Conservation (phyloP, 192 early-diverging fungal species). For the Radiomyces spectabilis region DNA sequence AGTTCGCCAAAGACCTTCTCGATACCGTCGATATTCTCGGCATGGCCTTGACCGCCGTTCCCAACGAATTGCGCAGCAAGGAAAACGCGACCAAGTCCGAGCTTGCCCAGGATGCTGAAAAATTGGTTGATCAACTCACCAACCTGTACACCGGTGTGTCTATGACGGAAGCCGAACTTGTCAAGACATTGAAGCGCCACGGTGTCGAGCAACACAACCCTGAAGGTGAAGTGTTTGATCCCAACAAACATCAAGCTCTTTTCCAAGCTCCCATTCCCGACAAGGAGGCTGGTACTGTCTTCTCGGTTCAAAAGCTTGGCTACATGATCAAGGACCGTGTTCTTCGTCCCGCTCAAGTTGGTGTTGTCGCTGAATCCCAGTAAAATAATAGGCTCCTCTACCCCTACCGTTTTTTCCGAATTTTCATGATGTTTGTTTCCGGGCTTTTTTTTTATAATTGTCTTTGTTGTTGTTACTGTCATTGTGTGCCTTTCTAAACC, state of each 20-base stretch:
- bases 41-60: conserved; percentile 86
- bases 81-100: conserved; percentile 13
- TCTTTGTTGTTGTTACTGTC: too few relatives aligned
- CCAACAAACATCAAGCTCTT: conserved; percentile 89
- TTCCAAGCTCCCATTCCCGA: conserved; percentile 87
- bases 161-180: conserved; percentile 81
- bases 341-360: conserved; percentile 91
- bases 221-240: conserved; percentile 87
- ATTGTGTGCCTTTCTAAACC: too few relatives aligned
- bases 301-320: conserved; percentile 89
- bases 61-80: conserved; percentile 46
- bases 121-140: conserved; percentile 49
- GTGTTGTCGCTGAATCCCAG: conserved; percentile 67
- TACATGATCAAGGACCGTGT: conserved; percentile 89
- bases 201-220: conserved; percentile 80
- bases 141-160: conserved; percentile 83
- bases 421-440: too few relatives aligned
- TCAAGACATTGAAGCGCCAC: conserved; percentile 80
- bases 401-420: too few relatives aligned
- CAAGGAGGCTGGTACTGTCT: conserved; percentile 84
- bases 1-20: conserved; percentile 96
- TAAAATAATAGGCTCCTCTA: too few relatives aligned
- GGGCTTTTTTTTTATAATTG: too few relatives aligned
- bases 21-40: conserved; percentile 86
- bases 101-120: conserved; percentile 18